Base-by-base conservation (phyloP, 345 rosid species). In the Isatis tinctoria region DNA sequence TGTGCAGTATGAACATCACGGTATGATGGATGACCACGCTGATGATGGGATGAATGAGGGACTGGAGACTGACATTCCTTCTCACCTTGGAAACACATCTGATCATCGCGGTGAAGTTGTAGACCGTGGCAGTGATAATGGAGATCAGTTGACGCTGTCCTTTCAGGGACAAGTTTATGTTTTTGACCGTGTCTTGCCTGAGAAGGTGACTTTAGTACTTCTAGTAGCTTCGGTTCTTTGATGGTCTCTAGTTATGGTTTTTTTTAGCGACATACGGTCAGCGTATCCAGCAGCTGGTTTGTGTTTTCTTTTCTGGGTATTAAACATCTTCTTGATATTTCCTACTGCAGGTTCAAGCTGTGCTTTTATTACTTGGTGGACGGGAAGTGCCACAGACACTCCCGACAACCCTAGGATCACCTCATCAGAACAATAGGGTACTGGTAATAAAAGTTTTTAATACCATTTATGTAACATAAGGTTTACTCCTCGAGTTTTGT, bases 121-220 rank as follows among this genome's bases (percentile, higher is more conserved):
- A 0, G 76, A 80, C 44, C 83, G 73, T 33, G 72, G 80, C 49
- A 75, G 74, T 69, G 85, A 82, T 6, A 74, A 66, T 68, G 86
- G 85, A 32, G 90, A 84, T 73, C 92, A 87, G 59, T 79, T 90
- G 65, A 88, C 91, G 6, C 76, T 90, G 76, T 87, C 96, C 41
- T 88, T 85, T 47, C 88, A 88, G 47, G 96, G 90, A 17, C 91
- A 88, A 75, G 91, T 90, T 78, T 90, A 88, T 76, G 91, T 87
- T 32, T 89, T 87, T 65, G 88, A 89, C 64, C 82, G 75, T 9
- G 91, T 89, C 68, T 70, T 80, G 10, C 86, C 90, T 1, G 91
- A 89, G 61, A 89, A 87, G 95, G 95, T 84, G 62, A 64, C 39
- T 79, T 48, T 30, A 45, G 14, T 6, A 16, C 45, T 28, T 52